These are phyloP conservation scores for Dactylella cylindrospora DNA, from an alignment of 2,329 filamentous ascomycete genomes.

Conservation along the genomic window DNA sequence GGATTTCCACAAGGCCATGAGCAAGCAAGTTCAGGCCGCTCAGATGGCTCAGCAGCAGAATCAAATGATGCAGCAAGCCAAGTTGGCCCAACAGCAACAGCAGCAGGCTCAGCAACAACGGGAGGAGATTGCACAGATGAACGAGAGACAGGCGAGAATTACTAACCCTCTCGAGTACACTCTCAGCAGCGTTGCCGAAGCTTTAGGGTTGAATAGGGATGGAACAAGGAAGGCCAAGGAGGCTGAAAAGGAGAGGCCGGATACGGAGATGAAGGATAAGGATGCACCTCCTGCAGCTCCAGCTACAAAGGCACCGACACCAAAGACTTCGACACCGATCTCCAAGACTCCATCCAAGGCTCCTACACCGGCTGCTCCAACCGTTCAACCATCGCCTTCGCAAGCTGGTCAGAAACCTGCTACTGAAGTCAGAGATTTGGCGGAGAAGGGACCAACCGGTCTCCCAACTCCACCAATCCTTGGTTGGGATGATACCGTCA, in stretches of 20 bases:
- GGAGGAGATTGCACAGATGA: slow-evolving; percentile 21
- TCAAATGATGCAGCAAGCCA: neutral
- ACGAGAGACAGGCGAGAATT: slow-evolving; percentile 28
- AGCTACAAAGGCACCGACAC: slow-evolving; percentile 12
- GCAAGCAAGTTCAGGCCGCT: slow-evolving; percentile 5
- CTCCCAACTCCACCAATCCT: slow-evolving; percentile 11
- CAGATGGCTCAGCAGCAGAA: neutral
- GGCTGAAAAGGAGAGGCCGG: slow-evolving; percentile 11
- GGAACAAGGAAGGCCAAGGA: slow-evolving; percentile 33
- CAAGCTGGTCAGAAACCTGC: neutral
- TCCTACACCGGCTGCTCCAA: neutral
- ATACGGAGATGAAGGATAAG: slow-evolving; percentile 28
- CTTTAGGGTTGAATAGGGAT: slow-evolving; percentile 26
- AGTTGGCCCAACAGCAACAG: neutral
- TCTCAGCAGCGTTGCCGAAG: slow-evolving; percentile 31
- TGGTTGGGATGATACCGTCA: slow-evolving; percentile 30
- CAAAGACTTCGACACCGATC: slow-evolving; percentile 15
- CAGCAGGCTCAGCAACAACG: slow-evolving; percentile 10
- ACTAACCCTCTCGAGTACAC: slow-evolving; percentile 40
- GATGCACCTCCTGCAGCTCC: slow-evolving; percentile 15
- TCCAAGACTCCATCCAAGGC: slow-evolving; percentile 33
- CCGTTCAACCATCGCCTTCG: slow-evolving; percentile 11
- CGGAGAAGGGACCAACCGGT: neutral
- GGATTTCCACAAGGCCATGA: slow-evolving; percentile 1
- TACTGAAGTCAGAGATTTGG: neutral